These are phyloP conservation scores for Hypericum androsaemum DNA, from an alignment of 345 rosid genomes.

Conservation along the genomic window DNA sequence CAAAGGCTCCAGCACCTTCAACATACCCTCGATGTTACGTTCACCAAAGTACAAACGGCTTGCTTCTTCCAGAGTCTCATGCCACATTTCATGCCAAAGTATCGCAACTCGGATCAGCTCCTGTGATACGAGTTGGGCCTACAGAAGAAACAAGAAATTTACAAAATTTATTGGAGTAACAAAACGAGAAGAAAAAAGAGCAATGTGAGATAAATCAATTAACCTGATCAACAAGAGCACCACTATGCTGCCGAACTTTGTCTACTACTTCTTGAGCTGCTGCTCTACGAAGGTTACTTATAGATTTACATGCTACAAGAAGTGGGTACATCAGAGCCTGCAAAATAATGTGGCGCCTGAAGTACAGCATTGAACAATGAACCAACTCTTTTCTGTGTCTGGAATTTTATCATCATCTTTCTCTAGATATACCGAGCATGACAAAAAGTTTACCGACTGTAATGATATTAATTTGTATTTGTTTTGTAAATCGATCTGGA, in stretches of 20 bases:
- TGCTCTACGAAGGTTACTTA: slow-evolving; percentile 84
- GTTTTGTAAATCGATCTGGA: too few species aligned
- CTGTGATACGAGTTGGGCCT: slow-evolving; percentile 93
- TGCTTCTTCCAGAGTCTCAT: slow-evolving; percentile 97
- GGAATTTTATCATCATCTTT: too few species aligned
- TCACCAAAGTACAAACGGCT: slow-evolving; percentile 97
- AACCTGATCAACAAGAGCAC: slow-evolving; percentile 90
- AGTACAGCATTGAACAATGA: too few species aligned
- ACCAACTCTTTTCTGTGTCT: too few species aligned
- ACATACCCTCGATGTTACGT: slow-evolving; percentile 93
- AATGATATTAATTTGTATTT: too few species aligned
- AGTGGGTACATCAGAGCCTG: slow-evolving; percentile 99
- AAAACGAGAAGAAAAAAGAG: background rate
- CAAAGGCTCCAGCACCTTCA: slow-evolving; percentile 85
- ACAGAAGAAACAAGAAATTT: slow-evolving; percentile 13
- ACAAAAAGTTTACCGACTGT: too few species aligned
- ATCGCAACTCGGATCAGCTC: slow-evolving; percentile 95
- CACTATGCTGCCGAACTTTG: slow-evolving; percentile 93
- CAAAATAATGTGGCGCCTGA: background rate
- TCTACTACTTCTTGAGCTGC: slow-evolving; percentile 98
- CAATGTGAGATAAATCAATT: slow-evolving; percentile 3
- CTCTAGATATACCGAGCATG: too few species aligned
- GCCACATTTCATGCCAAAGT: slow-evolving; percentile 99
- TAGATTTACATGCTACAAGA: slow-evolving; percentile 96
- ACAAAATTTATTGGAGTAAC: slow-evolving; percentile 8